phyloP scores from a whole-genome alignment of 2,329 filamentous ascomycete genomes.

The Stromatinia cepivora region DNA sequence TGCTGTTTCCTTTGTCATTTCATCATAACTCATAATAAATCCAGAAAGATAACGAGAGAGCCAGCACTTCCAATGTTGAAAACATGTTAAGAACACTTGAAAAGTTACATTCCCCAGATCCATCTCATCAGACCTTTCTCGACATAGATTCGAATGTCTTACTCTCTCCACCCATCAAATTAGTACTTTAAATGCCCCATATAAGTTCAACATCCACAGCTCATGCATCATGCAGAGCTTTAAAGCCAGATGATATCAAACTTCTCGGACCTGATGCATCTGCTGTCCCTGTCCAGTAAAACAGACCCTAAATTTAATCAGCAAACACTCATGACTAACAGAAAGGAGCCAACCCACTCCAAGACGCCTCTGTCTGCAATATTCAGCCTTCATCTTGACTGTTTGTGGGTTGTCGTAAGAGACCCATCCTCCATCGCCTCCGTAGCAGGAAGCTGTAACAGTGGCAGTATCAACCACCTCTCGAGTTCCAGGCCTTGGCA shows the following conservation, averaged over 20 bases:
- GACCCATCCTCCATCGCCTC: slow-evolving; percentile 74
- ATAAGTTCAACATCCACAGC: not conserved
- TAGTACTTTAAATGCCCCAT: not conserved
- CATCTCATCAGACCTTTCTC: not conserved
- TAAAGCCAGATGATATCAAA: slow-evolving; percentile 59
- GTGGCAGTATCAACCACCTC: slow-evolving; percentile 67
- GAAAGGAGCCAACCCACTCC: slow-evolving; percentile 48
- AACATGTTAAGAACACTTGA: not conserved
- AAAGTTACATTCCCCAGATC: not conserved
- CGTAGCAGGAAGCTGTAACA: slow-evolving; percentile 70
- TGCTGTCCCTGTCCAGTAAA: slow-evolving; percentile 78
- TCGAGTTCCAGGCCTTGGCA: slow-evolving; percentile 61
- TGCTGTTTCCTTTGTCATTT: slow-evolving; percentile 4
- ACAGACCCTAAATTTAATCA: slow-evolving; percentile 58
- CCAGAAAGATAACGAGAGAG: not conserved
- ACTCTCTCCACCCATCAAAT: not conserved
- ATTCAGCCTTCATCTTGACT: slow-evolving; percentile 72
- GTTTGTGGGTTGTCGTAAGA: slow-evolving; percentile 78
- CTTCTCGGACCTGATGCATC: slow-evolving; percentile 63
- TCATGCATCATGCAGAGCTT: slow-evolving; percentile 49
- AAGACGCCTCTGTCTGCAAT: slow-evolving; percentile 68
- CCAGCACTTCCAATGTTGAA: not conserved
- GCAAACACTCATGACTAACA: not conserved
- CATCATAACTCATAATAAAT: slow-evolving; percentile 16
- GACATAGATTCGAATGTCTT: not conserved